Percentiles rank a stretch among this genome's conserved stretches.
phyloP scores from a whole-genome alignment of 1,284 basidiomycete genomes.

The Xanthoconium separans region DNA sequence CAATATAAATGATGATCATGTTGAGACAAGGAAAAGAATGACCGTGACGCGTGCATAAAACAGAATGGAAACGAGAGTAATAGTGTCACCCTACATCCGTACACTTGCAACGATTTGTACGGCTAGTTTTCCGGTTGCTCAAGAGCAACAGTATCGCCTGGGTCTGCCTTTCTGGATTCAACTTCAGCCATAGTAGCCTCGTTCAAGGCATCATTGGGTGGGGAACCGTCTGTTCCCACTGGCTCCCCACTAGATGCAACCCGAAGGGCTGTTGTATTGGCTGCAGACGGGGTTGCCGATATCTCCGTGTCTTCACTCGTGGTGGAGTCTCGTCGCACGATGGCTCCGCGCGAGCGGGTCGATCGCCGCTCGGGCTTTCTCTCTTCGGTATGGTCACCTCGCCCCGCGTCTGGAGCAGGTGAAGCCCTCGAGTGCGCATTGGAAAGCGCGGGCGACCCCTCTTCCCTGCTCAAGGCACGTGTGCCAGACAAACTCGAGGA shows the following conservation, averaged over 20 bases:
- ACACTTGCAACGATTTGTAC: not conserved
- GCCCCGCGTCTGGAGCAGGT: slow-evolving; percentile 20
- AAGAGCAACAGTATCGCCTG: not conserved
- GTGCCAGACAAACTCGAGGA: slow-evolving; percentile 15
- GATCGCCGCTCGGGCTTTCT: slow-evolving; percentile 44
- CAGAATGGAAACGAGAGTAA: slow-evolving; percentile 7
- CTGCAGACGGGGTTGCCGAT: slow-evolving; percentile 31
- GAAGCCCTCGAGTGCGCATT: slow-evolving; percentile 23
- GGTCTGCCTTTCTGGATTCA: slow-evolving; percentile 6
- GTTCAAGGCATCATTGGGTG: slow-evolving; percentile 1
- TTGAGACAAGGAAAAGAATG: slow-evolving; percentile 1
- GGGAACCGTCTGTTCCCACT: slow-evolving; percentile 17
- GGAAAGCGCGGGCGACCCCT: slow-evolving; percentile 30
- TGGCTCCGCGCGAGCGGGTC: slow-evolving; percentile 42
- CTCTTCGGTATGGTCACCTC: slow-evolving; percentile 23
- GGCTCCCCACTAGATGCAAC: slow-evolving; percentile 18
- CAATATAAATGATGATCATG: slow-evolving; percentile 11
- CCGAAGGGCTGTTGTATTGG: slow-evolving; percentile 11
- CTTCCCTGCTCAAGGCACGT: slow-evolving; percentile 26
- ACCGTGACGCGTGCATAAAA: slow-evolving; percentile 3
- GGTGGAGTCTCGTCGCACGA: slow-evolving; percentile 40
- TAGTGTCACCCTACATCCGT: not conserved
- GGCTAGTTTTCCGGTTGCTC: slow-evolving; percentile 6
- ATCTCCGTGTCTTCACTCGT: slow-evolving; percentile 39
- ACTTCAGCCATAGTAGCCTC: not conserved